Evolutionary conservation across 441 rosid species (phyloP).

Genomic region (Euphorbia celastroides): DNA sequence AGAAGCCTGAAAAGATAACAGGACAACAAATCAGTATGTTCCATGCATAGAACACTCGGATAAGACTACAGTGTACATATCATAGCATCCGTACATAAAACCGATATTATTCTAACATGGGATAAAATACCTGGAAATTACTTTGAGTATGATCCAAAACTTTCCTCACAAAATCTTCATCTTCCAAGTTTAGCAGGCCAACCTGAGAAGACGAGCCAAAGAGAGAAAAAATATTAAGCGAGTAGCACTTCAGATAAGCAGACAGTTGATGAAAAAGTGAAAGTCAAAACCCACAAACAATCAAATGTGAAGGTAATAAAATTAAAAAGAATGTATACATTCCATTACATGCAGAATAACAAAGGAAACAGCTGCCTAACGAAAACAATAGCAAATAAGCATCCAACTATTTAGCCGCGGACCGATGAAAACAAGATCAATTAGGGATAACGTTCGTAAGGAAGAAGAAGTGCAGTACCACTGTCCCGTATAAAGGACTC

Average conservation of each 20-base stretch:
- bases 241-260: background rate
- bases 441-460: background rate
- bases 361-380: background rate
- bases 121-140: slow-evolving; percentile 62
- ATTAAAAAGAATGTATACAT: background rate
- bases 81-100: background rate
- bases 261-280: background rate
- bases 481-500: slow-evolving; percentile 78
- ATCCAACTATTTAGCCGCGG: background rate
- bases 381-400: background rate
- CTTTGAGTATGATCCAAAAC: slow-evolving; percentile 55
- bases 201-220: slow-evolving; percentile 38
- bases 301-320: background rate
- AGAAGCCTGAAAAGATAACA: slow-evolving; percentile 52
- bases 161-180: slow-evolving; percentile 70
- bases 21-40: slow-evolving; percentile 3
- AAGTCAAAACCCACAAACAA: background rate
- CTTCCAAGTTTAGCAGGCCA: slow-evolving; percentile 89
- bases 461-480: slow-evolving; percentile 50
- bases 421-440: background rate
- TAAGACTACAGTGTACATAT: background rate
- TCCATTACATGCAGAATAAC: background rate
- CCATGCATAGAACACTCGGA: slow-evolving; percentile 1
- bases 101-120: slow-evolving; percentile 5
- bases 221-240: slow-evolving; percentile 3